Percentiles rank a stretch among this genome's conserved stretches.
phyloP scores from a whole-genome alignment of 2,329 filamentous ascomycete genomes.

The Hymenoscyphus scutula region DNA sequence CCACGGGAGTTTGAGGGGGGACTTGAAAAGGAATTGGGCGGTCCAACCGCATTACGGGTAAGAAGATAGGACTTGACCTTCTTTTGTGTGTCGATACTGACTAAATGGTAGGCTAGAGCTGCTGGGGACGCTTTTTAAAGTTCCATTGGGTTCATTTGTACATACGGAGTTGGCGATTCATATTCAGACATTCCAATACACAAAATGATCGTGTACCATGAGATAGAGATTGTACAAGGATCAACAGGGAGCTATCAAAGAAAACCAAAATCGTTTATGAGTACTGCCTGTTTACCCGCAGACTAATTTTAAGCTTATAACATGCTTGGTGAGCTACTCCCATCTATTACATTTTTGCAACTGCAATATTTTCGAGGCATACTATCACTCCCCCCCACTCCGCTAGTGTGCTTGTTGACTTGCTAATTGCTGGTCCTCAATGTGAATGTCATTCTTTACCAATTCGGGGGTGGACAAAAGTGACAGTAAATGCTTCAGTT shows the following conservation, averaged over 20 bases:
- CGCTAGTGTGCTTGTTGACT: no score
- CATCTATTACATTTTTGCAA: no score
- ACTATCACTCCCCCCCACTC: no score
- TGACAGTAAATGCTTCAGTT: no score
- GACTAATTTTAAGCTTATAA: no score
- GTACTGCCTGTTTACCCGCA: no score
- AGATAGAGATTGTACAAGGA: neutral
- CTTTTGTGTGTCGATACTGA: conserved; percentile 13
- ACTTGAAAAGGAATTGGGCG: conserved; percentile 72
- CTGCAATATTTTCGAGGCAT: no score
- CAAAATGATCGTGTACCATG: neutral
- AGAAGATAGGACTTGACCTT: conserved; percentile 17
- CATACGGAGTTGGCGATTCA: conserved; percentile 28
- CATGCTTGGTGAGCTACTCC: no score
- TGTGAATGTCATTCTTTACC: no score
- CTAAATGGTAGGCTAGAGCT: conserved; percentile 48
- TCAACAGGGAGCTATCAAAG: neutral
- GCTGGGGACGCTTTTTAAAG: conserved; percentile 46
- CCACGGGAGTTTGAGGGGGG: conserved; percentile 72
- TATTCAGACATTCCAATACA: neutral
- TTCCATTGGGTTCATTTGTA: conserved; percentile 34
- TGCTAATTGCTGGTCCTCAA: no score
- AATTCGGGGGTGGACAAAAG: no score
- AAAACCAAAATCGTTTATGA: neutral
- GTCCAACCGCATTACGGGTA: conserved; percentile 64